phyloP scores from a whole-genome alignment of 495 filamentous ascomycete genomes.

The Halenospora varia region DNA sequence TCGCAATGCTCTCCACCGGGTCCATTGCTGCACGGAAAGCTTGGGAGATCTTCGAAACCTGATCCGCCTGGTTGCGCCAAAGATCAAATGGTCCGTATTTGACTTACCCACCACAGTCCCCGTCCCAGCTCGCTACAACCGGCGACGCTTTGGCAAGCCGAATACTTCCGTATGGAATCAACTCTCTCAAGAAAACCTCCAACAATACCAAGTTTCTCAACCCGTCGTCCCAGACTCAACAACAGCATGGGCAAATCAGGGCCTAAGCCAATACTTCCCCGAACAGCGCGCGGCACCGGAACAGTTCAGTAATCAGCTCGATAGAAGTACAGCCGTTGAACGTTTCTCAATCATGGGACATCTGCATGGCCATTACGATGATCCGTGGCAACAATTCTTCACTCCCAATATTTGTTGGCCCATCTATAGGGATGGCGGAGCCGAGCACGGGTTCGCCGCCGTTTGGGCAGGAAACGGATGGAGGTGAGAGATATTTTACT shows the following conservation, averaged over 20 bases:
- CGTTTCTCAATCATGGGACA: slow-evolving; percentile 11
- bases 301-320: slow-evolving; percentile 6
- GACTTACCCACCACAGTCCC: slow-evolving; percentile 14
- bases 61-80: slow-evolving; percentile 41
- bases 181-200: too few relatives aligned
- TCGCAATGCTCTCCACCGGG: slow-evolving; percentile 40
- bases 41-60: slow-evolving; percentile 50
- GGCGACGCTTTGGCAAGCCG: too few relatives aligned
- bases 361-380: slow-evolving; percentile 16
- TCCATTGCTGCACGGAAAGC: slow-evolving; percentile 45
- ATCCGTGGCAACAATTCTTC: slow-evolving; percentile 11
- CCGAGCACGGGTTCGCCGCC: too few relatives aligned
- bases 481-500: too few relatives aligned
- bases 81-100: slow-evolving; percentile 19
- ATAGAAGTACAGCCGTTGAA: slow-evolving; percentile 5
- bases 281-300: not conserved
- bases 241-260: not conserved
- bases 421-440: too few relatives aligned
- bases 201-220: too few relatives aligned
- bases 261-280: not conserved
- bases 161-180: not conserved
- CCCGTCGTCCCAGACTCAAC: not conserved
- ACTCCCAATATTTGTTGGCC: too few relatives aligned
- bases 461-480: too few relatives aligned
- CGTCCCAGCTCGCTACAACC: slow-evolving; percentile 19